Base-by-base conservation (phyloP, 805 yeast genomes). In the Lachancea waltii region DNA sequence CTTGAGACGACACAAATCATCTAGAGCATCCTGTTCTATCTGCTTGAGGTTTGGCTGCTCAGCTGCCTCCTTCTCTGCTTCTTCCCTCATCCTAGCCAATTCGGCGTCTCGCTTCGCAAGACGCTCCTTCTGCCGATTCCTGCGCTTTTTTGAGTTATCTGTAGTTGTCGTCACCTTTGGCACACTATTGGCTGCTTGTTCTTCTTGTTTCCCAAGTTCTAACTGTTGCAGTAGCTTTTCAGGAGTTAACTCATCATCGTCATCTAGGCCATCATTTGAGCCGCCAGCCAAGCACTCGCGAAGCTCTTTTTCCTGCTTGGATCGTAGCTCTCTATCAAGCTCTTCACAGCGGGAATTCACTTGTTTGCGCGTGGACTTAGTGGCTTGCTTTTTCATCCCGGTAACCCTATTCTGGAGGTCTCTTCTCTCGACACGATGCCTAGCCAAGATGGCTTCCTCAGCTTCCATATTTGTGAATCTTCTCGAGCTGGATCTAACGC, bases 71-170 rank as follows among this genome's bases (percentile, higher is more conserved):
- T 60, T 60, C 10, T 67, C 65, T 0, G 97, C 96, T 47, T 84
- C 80, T 20, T 70, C 73, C 48, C 75, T 71, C 35, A 83, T 65
- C 35, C 67, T 67, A 19, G 75, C 79, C 14, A 79, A 69, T 41
- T 80, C 81, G 1, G 81, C 85, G 33, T 85, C 79, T 41, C 95
- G 69, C 54, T 72, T 76, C 0, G 90, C 94, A 17, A 86, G 55
- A 50, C 84, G 70, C 53, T 87, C 97, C 62, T 82, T 85, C 46
- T 85, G 92, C 39, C 97, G 71, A 56, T 90, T 90, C 33, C 90
- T 70, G 6, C 62, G 63, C 46, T 62, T 67, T 50, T 55, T 63
- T 7, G 62, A 64, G 32, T 47, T 50, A 22, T 42, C 50, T 18
- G 36, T 42, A 28, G 36, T 47, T 32, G 16, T 19, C 21, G 24